These are phyloP conservation scores for Malus sieversii DNA, from an alignment of 306 rosid species.

Conservation along the genomic window DNA sequence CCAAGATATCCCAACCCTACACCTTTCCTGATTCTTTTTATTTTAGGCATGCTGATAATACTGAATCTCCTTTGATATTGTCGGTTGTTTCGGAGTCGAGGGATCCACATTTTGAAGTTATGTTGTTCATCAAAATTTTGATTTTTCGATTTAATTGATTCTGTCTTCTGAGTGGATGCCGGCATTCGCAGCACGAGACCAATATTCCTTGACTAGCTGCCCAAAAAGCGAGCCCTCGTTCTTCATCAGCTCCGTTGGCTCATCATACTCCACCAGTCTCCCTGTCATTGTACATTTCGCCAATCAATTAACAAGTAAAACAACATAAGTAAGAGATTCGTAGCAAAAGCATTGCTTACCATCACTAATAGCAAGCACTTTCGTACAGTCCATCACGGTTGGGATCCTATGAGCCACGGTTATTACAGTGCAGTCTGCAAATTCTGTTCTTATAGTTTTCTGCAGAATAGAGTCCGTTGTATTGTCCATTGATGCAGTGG, in stretches of 20 bases:
- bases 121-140: no score
- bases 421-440: constrained; percentile 21
- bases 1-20: no score
- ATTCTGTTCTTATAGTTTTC: constrained; percentile 18
- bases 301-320: neutral
- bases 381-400: constrained; percentile 26
- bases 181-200: constrained; percentile 15
- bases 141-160: neutral
- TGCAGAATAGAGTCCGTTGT: constrained; percentile 16
- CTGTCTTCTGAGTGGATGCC: neutral
- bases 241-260: constrained; percentile 14
- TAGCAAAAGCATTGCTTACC: constrained; percentile 6
- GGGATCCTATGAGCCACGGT: constrained; percentile 31
- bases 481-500: constrained; percentile 30
- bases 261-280: constrained; percentile 19
- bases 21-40: no score
- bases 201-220: constrained; percentile 20
- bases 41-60: no score
- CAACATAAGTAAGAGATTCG: neutral
- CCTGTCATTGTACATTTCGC: neutral
- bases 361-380: constrained; percentile 21
- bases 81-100: no score
- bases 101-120: no score
- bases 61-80: no score
- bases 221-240: neutral